Evolutionary conservation across 176 grass and related monocot genomes (phyloP), one percentile per base, ranked within the genome.

Genomic region (Paspalum vaginatum): DNA sequence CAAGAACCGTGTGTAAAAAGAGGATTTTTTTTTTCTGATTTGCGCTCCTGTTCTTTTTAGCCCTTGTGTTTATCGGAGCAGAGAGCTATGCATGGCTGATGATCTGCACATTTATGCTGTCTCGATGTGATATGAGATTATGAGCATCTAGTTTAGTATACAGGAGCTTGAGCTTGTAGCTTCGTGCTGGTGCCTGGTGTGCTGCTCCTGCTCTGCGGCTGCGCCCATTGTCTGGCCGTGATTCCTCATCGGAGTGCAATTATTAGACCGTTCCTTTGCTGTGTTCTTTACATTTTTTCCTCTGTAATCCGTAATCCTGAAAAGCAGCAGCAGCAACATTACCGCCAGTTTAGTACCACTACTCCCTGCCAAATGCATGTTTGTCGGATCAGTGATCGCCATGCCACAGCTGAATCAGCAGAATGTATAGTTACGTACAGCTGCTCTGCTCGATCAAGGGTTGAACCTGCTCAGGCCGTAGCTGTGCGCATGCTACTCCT

Each of bases 241-340:
- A 6, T 83, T 47, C 76, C 61, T 45, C 75, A 75, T 88, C 43
- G 80, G 61, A 84, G 60, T 79, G 75, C 81, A 75, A 54, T 37
- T 73, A 61, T n/a, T n/a, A n/a, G 61, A 72, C 68, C 53, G 45
- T 65, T 78, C 45, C 76, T 25, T 46, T 43, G 62, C 40, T 5
- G 14, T n/a, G n/a, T 53, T 44, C 22, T 68, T 83, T 74, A 40
- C 65, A 9, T 4, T 4, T 82, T 40, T 68, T 51, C 0, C 37
- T 5, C 11, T 27, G 22, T 12, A 69, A 15, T 15, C 16, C 17
- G 58, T 41, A 79, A 52, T 52, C 6, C 68, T 52, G 32, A 49
- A 78, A 62, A 64, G 46, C 37, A 16, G 7, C 37, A 16, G 7
- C 21, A 56, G 32, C 32, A 44, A 22, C 16, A 16, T 52, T 44